Conservation (phyloP, 2,329 filamentous ascomycete species). For the Endoconidiophora polonica region DNA sequence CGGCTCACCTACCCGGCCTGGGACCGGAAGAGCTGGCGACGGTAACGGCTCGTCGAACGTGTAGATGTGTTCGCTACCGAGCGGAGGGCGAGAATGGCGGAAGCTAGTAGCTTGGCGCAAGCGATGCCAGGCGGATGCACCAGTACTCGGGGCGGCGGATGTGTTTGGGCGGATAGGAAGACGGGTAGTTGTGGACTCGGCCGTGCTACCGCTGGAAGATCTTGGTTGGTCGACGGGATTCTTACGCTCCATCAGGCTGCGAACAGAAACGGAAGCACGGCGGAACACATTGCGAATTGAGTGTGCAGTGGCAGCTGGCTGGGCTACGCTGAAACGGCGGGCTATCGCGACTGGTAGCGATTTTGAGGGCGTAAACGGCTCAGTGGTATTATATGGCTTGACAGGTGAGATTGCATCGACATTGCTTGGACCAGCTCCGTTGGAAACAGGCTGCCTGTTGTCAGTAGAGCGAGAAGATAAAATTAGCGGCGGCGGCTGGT, state of each 20-base stretch:
- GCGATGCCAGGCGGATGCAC: conserved; percentile 29
- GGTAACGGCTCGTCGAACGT: conserved; percentile 14
- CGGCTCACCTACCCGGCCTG: conserved; percentile 31
- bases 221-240: too few species aligned
- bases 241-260: conserved; percentile 29
- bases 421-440: neutral
- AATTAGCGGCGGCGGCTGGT: neutral
- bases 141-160: neutral
- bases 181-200: conserved; percentile 22
- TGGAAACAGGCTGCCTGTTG: conserved; percentile 17
- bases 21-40: conserved; percentile 21
- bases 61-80: conserved; percentile 19
- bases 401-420: conserved; percentile 14
- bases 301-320: conserved; percentile 17
- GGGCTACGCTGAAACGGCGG: conserved; percentile 16
- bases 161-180: conserved; percentile 3
- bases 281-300: conserved; percentile 35
- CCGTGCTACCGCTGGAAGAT: conserved; percentile 16
- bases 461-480: conserved; percentile 8
- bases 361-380: conserved; percentile 16
- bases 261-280: conserved; percentile 37
- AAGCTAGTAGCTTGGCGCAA: conserved; percentile 35
- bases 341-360: conserved; percentile 16
- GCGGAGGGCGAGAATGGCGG: conserved; percentile 30
- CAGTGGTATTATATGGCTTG: too few species aligned